Evolutionary conservation across 306 rosid genomes (phyloP).

Genomic region (Prunus mongolica): DNA sequence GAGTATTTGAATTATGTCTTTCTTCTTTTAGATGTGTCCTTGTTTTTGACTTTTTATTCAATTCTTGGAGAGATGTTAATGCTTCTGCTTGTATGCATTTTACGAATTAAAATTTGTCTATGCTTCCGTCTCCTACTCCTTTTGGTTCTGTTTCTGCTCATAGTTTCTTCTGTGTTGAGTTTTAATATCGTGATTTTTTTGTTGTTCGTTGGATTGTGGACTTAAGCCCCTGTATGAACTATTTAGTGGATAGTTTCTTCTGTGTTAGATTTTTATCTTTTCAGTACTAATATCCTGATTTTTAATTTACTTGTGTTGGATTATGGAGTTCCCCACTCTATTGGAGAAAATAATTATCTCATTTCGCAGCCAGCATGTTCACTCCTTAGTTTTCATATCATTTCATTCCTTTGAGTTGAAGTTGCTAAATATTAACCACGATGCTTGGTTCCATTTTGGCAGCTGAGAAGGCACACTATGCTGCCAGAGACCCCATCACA

Average conservation of each 20-base stretch:
- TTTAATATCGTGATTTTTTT: neutral
- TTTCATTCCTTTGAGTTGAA: neutral
- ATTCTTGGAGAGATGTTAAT: conserved; percentile 4
- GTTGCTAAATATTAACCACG: conserved; percentile 3
- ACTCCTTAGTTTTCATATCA: neutral
- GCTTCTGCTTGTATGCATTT: conserved; percentile 5
- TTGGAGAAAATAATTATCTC: neutral
- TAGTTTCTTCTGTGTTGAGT: neutral
- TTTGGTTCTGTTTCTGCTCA: neutral
- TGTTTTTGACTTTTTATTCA: neutral
- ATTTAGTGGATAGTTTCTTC: neutral
- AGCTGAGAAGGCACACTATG: conserved; percentile 95
- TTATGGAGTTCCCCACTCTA: too few species aligned
- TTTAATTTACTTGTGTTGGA: too few species aligned
- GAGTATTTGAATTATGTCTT: conserved; percentile 33
- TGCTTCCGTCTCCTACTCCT: neutral
- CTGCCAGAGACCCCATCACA: conserved; percentile 84
- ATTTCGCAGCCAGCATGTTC: neutral
- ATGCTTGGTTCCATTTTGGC: conserved; percentile 25
- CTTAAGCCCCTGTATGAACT: neutral
- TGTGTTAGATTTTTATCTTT: neutral
- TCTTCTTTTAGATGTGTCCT: neutral
- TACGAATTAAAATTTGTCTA: neutral
- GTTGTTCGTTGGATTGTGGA: neutral
- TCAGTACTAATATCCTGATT: neutral